phyloP scores from a whole-genome alignment of 1,284 basidiomycete genomes.

The Tylopilus microsporus region DNA sequence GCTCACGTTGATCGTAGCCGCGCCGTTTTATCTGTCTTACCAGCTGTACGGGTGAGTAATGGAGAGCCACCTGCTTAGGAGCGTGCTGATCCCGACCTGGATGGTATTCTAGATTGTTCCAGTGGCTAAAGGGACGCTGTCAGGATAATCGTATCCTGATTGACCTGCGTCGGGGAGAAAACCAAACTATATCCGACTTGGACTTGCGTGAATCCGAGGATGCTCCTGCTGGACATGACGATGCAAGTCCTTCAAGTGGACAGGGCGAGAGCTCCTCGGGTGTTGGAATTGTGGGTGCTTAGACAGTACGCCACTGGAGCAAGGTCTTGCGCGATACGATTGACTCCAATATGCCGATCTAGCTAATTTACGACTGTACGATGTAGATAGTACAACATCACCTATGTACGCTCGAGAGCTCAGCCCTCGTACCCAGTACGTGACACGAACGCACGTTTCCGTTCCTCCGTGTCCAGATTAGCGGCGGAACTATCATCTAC shows the following conservation, averaged over 20 bases:
- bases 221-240: neutral
- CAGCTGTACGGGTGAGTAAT: slow-evolving; percentile 16
- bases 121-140: neutral
- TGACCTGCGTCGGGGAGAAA: neutral
- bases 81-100: slow-evolving; percentile 2
- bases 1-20: slow-evolving; percentile 4
- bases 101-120: slow-evolving; percentile 8
- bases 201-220: neutral
- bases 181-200: neutral
- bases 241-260: neutral
- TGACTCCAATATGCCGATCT: neutral
- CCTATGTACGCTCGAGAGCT: too few species aligned
- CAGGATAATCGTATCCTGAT: slow-evolving; percentile 10
- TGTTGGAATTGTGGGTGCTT: neutral
- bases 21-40: slow-evolving; percentile 15
- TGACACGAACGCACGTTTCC: too few species aligned
- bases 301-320: neutral
- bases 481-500: slow-evolving; percentile 82
- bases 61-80: too few species aligned
- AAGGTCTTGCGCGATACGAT: neutral
- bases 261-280: neutral
- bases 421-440: too few species aligned
- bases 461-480: slow-evolving; percentile 44
- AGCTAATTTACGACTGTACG: neutral
- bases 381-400: too few species aligned